A percentile compares a stretch with the other conserved stretches of the same genome.
These are phyloP conservation scores for Stephania japonica DNA, from an alignment of 164 flowering plant species.

Conservation along the genomic window DNA sequence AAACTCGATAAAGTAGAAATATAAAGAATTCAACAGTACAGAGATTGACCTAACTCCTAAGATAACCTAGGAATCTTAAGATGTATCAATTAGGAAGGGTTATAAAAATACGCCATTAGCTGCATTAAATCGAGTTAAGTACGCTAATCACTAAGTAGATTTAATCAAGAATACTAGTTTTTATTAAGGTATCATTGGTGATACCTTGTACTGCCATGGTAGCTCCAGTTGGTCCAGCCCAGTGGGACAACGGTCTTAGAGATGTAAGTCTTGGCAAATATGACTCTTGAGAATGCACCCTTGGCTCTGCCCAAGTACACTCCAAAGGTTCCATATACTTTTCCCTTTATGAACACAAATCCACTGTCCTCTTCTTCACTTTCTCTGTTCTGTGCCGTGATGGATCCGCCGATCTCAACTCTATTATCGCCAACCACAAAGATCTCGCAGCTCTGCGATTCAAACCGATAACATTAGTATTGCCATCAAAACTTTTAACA, in stretches of 20 bases:
- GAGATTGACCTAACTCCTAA: too few relatives aligned
- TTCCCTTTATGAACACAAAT: slow-evolving; percentile 63
- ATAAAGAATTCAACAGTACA: too few relatives aligned
- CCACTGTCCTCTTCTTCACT: slow-evolving; percentile 48
- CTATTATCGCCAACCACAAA: slow-evolving; percentile 64
- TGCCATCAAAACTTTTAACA: too few relatives aligned
- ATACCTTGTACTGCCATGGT: slow-evolving; percentile 47
- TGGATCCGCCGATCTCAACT: slow-evolving; percentile 58
- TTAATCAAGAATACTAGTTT: too few relatives aligned
- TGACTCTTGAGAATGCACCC: slow-evolving; percentile 58
- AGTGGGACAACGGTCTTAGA: slow-evolving; percentile 60
- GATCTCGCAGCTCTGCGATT: slow-evolving; percentile 62
- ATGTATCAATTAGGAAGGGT: too few relatives aligned
- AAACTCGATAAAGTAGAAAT: too few relatives aligned
- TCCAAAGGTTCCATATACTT: slow-evolving; percentile 60
- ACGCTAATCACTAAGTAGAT: too few relatives aligned
- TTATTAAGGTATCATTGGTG: too few relatives aligned
- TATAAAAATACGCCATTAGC: too few relatives aligned
- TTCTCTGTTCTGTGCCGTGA: slow-evolving; percentile 67
- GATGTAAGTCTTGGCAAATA: slow-evolving; percentile 68
- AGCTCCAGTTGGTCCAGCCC: slow-evolving; percentile 92
- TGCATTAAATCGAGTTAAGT: too few relatives aligned
- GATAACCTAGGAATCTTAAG: too few relatives aligned
- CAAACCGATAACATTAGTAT: too few relatives aligned
- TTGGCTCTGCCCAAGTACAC: slow-evolving; percentile 74